These are phyloP conservation scores for Wickerhamomyces xylosicus DNA, from an alignment of 805 yeast species.

Conservation along the genomic window DNA sequence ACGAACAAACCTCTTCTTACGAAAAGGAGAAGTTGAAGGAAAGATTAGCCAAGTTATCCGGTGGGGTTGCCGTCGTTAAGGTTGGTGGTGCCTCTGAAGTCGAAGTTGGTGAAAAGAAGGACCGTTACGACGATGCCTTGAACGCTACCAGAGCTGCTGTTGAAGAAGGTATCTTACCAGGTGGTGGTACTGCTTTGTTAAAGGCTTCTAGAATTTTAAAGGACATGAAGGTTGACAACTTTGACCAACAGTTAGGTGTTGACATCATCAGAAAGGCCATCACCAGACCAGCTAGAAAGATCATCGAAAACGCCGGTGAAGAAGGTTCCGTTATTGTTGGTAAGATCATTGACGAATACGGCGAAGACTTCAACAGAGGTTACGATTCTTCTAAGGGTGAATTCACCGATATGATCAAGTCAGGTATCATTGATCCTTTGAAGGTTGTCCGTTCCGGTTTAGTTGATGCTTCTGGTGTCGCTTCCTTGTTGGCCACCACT, in stretches of 20 bases:
- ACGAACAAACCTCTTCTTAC: constrained; percentile 38
- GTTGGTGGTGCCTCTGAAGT: constrained; percentile 98
- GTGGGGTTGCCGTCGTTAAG: constrained; percentile 97
- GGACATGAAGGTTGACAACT: constrained; percentile 59
- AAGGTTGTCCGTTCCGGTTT: constrained; percentile 96
- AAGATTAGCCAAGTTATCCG: constrained; percentile 93
- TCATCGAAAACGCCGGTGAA: constrained; percentile 96
- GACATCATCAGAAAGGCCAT: constrained; percentile 92
- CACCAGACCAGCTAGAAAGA: constrained; percentile 92
- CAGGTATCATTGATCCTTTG: constrained; percentile 98
- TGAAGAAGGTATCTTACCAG: constrained; percentile 98
- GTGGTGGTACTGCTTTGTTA: constrained; percentile 98
- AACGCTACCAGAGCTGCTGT: constrained; percentile 99
- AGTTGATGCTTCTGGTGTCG: constrained; percentile 96
- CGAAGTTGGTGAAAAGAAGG: constrained; percentile 99
- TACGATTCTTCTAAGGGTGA: constrained; percentile 91
- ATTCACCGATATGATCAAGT: constrained; percentile 90
- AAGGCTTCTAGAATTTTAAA: constrained; percentile 67
- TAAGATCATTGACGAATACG: constrained; percentile 44
- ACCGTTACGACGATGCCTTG: constrained; percentile 96
- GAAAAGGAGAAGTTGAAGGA: constrained; percentile 97
- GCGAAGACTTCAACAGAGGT: constrained; percentile 80
- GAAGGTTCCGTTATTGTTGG: constrained; percentile 97
- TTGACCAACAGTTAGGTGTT: constrained; percentile 96
- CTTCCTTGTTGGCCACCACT: constrained; percentile 93